Conservation (phyloP, 139 green algal genomes). For the Chlorella ohadii region DNA sequence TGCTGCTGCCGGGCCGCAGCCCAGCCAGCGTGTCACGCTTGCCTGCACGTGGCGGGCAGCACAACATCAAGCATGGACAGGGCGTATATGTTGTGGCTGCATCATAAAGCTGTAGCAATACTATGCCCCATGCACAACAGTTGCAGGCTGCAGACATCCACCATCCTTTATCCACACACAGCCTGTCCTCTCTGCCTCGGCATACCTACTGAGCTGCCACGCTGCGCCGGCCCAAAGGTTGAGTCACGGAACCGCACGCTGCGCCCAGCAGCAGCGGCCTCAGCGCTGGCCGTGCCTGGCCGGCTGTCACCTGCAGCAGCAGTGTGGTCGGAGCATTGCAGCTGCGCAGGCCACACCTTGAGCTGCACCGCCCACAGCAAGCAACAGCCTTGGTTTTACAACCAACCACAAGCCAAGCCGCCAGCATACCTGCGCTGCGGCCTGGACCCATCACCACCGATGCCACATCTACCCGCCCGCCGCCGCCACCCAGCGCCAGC, state of each 20-base stretch:
- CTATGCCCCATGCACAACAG: too few species aligned
- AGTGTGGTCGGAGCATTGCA: too few species aligned
- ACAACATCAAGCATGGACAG: neutral
- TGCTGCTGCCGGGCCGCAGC: neutral
- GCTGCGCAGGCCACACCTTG: too few species aligned
- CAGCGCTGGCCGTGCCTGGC: neutral
- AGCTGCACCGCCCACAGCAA: too few species aligned
- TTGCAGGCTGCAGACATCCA: neutral
- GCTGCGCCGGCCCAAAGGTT: neutral
- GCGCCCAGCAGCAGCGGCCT: neutral
- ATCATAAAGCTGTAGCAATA: too few species aligned
- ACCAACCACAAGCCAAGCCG: too few species aligned
- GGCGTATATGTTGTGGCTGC: too few species aligned
- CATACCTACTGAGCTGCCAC: neutral
- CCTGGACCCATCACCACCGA: slow-evolving; percentile 1
- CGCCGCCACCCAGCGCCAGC: neutral
- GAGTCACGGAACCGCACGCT: neutral
- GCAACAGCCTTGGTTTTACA: too few species aligned
- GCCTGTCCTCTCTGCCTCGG: too few species aligned
- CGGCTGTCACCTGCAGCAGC: too few species aligned
- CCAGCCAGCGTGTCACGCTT: neutral
- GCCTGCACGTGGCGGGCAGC: neutral
- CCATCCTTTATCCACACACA: too few species aligned
- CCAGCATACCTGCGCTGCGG: neutral
- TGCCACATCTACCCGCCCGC: slow-evolving; percentile 4